Evolutionary conservation across 371 early-diverging fungal genomes (phyloP), one percentile per base, ranked within the genome.

Genomic region (Entomophthora muscae): DNA sequence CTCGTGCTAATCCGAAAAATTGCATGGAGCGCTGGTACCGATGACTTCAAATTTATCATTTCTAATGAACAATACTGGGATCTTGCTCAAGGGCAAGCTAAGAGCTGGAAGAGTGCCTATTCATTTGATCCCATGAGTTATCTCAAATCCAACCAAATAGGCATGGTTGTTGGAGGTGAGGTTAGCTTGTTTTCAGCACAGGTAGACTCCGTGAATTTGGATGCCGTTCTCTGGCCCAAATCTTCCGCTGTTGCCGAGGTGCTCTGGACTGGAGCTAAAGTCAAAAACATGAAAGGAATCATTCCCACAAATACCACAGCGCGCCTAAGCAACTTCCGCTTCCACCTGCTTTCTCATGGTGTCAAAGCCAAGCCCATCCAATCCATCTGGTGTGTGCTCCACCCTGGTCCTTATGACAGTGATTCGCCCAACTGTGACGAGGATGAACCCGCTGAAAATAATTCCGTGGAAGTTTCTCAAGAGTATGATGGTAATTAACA

Each of bases 101-200:
- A 89, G 78, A 74, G 79, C 21, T 88, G 88, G 88, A 84, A 85
- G 75, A 79, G 78, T 52, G 80, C 87, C 13, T 89, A 89, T 68
- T 70, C 72, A 32, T 89, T 77, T 68, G 86, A 88, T 60, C 75
- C 54, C 23, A n/a, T 23, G 22, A 12, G 26, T 32, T 27, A 51
- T n/a, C 2, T 61, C 1, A 52, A 12, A 1, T 1, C 42, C 2
- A 23, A 42, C 0, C 67, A 69, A 61, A 61, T 63, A 13, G 68
- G 72, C 64, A 70, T 70, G 17, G 67, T 80, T 23, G 23, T 79
- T n/a, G 79, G 79, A 52, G 77, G 73, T 2, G 83, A 83, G 59
- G 84, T 76, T 22, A 79, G 82, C 23, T 53, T 84, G 32, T 90
- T 88, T 89, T 71, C 81, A 5, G 88, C 88, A 69, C 86, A 86